These are phyloP conservation scores for Kazachstania africana DNA, from an alignment of 805 yeast genomes.

Conservation along the genomic window DNA sequence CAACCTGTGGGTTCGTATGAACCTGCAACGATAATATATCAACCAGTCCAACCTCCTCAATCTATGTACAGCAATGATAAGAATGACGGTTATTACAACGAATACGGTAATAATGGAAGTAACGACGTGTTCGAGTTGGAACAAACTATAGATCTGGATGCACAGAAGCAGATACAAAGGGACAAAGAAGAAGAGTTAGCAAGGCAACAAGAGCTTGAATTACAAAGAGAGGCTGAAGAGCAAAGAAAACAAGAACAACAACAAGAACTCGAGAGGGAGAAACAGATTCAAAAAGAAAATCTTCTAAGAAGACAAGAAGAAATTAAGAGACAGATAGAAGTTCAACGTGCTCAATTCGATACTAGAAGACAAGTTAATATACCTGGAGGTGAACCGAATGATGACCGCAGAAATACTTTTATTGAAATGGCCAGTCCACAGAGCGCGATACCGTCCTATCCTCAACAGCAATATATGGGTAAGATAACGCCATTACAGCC, in stretches of 20 bases:
- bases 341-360: too few species aligned
- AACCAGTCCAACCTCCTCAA: constrained; percentile 21
- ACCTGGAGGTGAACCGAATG: too few species aligned
- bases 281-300: not conserved
- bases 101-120: constrained; percentile 1
- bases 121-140: constrained; percentile 21
- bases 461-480: too few species aligned
- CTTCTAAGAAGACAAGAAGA: not conserved
- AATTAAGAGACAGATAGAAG: too few species aligned
- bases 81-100: constrained; percentile 1
- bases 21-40: constrained; percentile 23
- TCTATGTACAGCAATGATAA: constrained; percentile 7
- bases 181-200: constrained; percentile 6
- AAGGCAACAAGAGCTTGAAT: constrained; percentile 1
- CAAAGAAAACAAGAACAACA: not conserved
- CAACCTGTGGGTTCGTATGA: too few species aligned
- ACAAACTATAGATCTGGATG: constrained; percentile 24
- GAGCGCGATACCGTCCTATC: too few species aligned
- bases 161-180: constrained; percentile 8
- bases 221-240: not conserved
- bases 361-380: too few species aligned
- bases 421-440: too few species aligned
- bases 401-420: too few species aligned
- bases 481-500: too few species aligned
- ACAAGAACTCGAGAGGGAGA: constrained; percentile 1